phyloP scores from a whole-genome alignment of 768 basidiomycete genomes.

The Lactarius vividus region DNA sequence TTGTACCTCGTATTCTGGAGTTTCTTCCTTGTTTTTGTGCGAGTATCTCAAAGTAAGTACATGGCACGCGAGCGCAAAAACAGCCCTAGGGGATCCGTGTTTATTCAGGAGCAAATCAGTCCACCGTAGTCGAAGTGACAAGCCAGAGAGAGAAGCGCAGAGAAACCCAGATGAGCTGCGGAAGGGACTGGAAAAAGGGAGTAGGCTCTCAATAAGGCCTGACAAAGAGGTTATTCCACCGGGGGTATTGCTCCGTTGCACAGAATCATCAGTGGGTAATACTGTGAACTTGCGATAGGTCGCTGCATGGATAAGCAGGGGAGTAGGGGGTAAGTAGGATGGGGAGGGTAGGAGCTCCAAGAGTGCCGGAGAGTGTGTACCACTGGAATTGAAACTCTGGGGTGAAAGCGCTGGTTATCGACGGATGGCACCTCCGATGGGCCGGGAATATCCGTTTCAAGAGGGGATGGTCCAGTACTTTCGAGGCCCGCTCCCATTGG shows the following conservation, averaged over 20 bases:
- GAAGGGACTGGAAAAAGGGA: background rate
- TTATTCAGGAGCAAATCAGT: too few species aligned
- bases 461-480: conserved; percentile 1
- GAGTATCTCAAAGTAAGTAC: too few species aligned
- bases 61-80: too few species aligned
- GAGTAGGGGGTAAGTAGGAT: conserved; percentile 15
- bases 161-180: too few species aligned
- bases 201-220: background rate
- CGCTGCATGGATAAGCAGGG: conserved; percentile 11
- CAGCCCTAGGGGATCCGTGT: too few species aligned
- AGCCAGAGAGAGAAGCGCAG: too few species aligned
- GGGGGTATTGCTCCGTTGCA: conserved; percentile 6
- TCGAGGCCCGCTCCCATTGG: background rate
- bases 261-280: background rate
- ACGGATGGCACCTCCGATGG: conserved; percentile 2
- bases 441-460: conserved; percentile 2
- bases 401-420: conserved; percentile 7
- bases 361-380: conserved; percentile 3
- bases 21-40: too few species aligned
- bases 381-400: background rate
- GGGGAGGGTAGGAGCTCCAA: conserved; percentile 19
- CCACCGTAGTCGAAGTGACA: too few species aligned
- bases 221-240: conserved; percentile 2
- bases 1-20: too few species aligned
- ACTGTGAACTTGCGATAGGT: background rate